phyloP scores from a whole-genome alignment of 2,329 filamentous ascomycete genomes.

The Penicillium thymicola region DNA sequence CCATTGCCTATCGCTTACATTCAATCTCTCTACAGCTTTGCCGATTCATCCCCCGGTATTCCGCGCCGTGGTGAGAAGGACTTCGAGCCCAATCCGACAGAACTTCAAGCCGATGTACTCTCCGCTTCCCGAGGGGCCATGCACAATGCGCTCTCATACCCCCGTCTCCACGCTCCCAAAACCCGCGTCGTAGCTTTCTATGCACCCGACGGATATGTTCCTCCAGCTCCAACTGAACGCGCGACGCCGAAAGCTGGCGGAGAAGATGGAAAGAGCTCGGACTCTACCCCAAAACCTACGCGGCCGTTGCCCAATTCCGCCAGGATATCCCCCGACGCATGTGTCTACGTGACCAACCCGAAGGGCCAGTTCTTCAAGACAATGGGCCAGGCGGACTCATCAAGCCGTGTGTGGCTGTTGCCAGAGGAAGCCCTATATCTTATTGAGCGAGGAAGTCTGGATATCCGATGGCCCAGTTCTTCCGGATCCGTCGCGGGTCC shows the following conservation, averaged over 20 bases:
- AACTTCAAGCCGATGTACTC: conserved; percentile 72
- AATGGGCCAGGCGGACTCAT: conserved; percentile 68
- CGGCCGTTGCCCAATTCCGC: conserved; percentile 12
- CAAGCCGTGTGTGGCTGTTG: conserved; percentile 72
- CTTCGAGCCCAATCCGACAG: conserved; percentile 89
- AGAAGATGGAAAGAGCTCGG: conserved; percentile 13
- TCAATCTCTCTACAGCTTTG: conserved; percentile 26
- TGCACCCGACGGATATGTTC: conserved; percentile 56
- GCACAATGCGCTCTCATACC: conserved; percentile 78
- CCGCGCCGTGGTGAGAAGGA: conserved; percentile 95
- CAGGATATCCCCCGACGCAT: conserved; percentile 32
- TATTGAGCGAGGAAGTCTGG: conserved; percentile 80
- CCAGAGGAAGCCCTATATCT: conserved; percentile 91
- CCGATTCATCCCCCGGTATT: conserved; percentile 48
- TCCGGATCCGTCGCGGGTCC: conserved; percentile 23
- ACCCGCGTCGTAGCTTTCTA: conserved; percentile 69
- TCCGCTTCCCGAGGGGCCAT: conserved; percentile 81
- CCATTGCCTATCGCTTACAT: conserved; percentile 31
- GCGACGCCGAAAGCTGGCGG: conserved; percentile 16
- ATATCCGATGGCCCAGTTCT: conserved; percentile 75
- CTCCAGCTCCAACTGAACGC: conserved; percentile 17
- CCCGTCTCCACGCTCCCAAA: conserved; percentile 68
- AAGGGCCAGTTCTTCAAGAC: conserved; percentile 69
- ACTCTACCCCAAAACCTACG: conserved; percentile 11
- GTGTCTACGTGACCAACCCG: conserved; percentile 67